Evolutionary conservation across 345 rosid genomes (phyloP).

Genomic region (thale cress (Arabidopsis thaliana)): TAIR10.1 NC_003074.8:18448001-18448500

Average conservation of each 20-base stretch:
- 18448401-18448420: constrained; percentile 66
- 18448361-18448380: constrained; percentile 73
- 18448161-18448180: constrained; percentile 69
- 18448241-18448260: constrained; percentile 58
- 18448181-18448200: constrained; percentile 55
- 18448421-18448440: constrained; percentile 64
- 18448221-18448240: constrained; percentile 61
- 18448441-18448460: constrained; percentile 52
- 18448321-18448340: constrained; percentile 60
- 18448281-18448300: constrained; percentile 55
- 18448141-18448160: constrained; percentile 62
- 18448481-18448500: constrained; percentile 67
- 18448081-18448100: constrained; percentile 60
- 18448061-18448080: constrained; percentile 68
- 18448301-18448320: constrained; percentile 58
- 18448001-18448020: constrained; percentile 52
- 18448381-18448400: constrained; percentile 48
- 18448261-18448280: constrained; percentile 85
- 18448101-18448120: constrained; percentile 47
- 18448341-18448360: constrained; percentile 64
- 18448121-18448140: constrained; percentile 61
- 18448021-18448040: constrained; percentile 63
- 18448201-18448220: constrained; percentile 54
- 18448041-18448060: constrained; percentile 52
- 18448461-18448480: constrained; percentile 70